Evolutionary conservation across 768 basidiomycete genomes (phyloP), one percentile per base, ranked within the genome.

Genomic region (Amanita jacksonii): DNA sequence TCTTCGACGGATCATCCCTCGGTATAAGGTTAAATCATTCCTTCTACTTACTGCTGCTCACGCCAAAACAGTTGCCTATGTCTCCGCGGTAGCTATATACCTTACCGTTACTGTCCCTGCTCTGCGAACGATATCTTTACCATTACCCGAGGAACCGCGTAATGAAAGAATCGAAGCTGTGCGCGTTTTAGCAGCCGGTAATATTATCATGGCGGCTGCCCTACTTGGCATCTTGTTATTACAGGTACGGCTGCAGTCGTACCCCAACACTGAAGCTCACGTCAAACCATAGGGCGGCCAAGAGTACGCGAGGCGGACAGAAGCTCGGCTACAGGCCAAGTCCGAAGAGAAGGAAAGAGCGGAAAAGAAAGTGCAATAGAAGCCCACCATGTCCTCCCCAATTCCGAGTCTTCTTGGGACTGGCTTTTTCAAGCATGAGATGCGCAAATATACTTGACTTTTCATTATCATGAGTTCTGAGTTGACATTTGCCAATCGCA

Each of bases 1-100:
- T 88, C 68, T 97, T 97, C 60, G 93, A 97, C 61, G 93, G 93
- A 16, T 81, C 83, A 18, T 81, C 79, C 52, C 62, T 94, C 47
- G 88, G 92, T 92, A 52, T 53, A 77, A 68, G 28, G 34, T 38
- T 24, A 16, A 40, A 24, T 30, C 19, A 10, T 23, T 33, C 5
- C 35, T 39, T 23, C 43, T 48, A 15, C 13, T 18, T 37, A 19
- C 5, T 6, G 33, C 43, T 20, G 30, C 42, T 41, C 41, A 43
- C 15, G 43, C 35, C 45, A 40, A 45, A 35, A 10, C 59, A 92
- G 90, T 68, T 20, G 75, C 75, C 41, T 89, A 83, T 60, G 62
- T 92, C 13, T 87, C 88, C 48, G 75, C 70, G 20, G 64, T 92
- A 28, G 73, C 85, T 16, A 72, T 94, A 20, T 97, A 96, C 70